Base-by-base conservation (phyloP, 345 rosid species). In the Eucalyptus urophylla region DNA sequence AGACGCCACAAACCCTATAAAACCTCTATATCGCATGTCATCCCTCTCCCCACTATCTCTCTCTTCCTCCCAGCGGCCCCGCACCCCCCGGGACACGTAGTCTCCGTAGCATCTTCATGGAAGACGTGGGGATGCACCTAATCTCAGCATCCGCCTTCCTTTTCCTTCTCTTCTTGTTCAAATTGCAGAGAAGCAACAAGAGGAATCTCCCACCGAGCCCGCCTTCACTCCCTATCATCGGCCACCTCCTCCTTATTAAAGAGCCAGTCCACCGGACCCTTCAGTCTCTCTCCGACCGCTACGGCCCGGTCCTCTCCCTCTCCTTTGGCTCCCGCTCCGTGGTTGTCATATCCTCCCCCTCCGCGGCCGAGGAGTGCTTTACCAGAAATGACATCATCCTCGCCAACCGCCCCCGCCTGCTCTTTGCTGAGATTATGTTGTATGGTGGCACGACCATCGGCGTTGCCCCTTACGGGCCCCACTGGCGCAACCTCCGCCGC, bases 361-460 rank as follows among this genome's bases (percentile, higher is more conserved):
- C 89, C 4, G 90, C 89, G 3, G 94, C 86, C 45, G 90, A 90
- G 43, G 92, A 92, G 87, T 92, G 93, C 90, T 90, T 93, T 80
- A 89, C 91, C 89, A 90, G 88, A 22, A 89, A 90, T 69, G 93
- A 92, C 88, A 53, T 89, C 86, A 53, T 88, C 17, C 88, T 93
- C 33, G 92, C 92, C 31, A 88, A 88, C 89, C 91, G 93, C 49
- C 92, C 93, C 8, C 51, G 27, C 40, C 47, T 27, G 15, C 62
- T 49, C 53, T 16, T 15, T 5, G 11, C 76, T 58, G 76, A 88
- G 62, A 45, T 33, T 19, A 5, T 88, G 10, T 53, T 50, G 27
- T 90, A 92, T 58, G 33, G 85, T 44, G 44, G 25, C 88, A 85
- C 91, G 13, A 49, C 22, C 56, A 40, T 92, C 6, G 43, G 69